A percentile compares a stretch with the other conserved stretches of the same genome.
Conservation (phyloP, 2,329 filamentous ascomycete genomes). For the Fusarium zealandicum region DNA sequence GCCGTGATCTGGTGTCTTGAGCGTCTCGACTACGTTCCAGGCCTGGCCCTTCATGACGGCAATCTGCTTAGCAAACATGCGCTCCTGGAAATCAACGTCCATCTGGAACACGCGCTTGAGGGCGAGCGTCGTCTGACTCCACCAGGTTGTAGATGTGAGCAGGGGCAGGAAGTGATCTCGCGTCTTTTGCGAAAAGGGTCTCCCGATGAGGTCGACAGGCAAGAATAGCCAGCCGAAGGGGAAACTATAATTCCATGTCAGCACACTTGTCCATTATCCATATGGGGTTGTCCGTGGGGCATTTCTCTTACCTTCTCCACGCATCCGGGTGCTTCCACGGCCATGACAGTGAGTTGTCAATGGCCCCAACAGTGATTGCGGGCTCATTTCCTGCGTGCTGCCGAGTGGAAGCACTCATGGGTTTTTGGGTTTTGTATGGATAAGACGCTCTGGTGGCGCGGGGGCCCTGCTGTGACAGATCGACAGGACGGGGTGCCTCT, state of each 20-base stretch:
- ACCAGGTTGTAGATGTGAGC: slow-evolving; percentile 94
- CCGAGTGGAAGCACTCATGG: slow-evolving; percentile 77
- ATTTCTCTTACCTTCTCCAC: slow-evolving; percentile 61
- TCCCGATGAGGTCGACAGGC: slow-evolving; percentile 92
- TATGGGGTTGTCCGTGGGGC: not conserved
- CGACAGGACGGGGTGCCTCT: slow-evolving; percentile 67
- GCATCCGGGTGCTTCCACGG: slow-evolving; percentile 99
- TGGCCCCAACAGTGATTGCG: slow-evolving; percentile 83
- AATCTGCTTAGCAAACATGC: slow-evolving; percentile 98
- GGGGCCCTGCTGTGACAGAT: slow-evolving; percentile 54
- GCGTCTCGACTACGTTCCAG: slow-evolving; percentile 98
- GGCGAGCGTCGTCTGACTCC: slow-evolving; percentile 90
- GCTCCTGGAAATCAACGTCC: slow-evolving; percentile 95
- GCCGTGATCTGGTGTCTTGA: slow-evolving; percentile 91
- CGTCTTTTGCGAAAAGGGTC: slow-evolving; percentile 94
- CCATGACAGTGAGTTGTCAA: slow-evolving; percentile 98
- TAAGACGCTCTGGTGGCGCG: slow-evolving; percentile 57
- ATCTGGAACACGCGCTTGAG: slow-evolving; percentile 87
- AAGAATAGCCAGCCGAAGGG: slow-evolving; percentile 99
- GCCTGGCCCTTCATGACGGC: slow-evolving; percentile 99
- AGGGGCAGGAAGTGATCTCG: slow-evolving; percentile 95
- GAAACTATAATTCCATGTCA: slow-evolving; percentile 66
- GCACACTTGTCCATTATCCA: not conserved
- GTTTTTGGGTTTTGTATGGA: slow-evolving; percentile 80
- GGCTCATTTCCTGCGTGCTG: slow-evolving; percentile 57